These are phyloP conservation scores for Acacia acuminata DNA, from an alignment of 306 rosid species.

Conservation along the genomic window DNA sequence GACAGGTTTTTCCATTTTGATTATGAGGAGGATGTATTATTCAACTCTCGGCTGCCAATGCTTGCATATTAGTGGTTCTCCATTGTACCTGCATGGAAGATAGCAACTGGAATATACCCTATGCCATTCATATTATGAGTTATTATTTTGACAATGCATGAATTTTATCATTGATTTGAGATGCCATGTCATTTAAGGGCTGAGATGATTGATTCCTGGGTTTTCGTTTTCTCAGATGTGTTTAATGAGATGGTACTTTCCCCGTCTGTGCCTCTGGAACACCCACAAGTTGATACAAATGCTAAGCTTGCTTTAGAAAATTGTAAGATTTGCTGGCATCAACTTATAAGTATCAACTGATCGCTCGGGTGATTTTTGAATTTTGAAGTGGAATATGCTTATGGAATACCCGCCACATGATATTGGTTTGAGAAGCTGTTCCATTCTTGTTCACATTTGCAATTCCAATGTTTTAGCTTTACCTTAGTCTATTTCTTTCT, in stretches of 20 bases:
- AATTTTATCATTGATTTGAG: background rate
- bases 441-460: too few relatives aligned
- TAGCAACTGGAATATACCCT: background rate
- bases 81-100: slow-evolving; percentile 23
- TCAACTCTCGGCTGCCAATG: background rate
- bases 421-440: too few relatives aligned
- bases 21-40: slow-evolving; percentile 7
- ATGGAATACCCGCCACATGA: too few relatives aligned
- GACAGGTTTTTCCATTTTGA: background rate
- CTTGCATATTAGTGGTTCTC: slow-evolving; percentile 16
- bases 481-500: too few relatives aligned
- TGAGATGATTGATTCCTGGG: slow-evolving; percentile 1
- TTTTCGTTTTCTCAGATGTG: slow-evolving; percentile 7
- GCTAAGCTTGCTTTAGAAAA: too few relatives aligned
- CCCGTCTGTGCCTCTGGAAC: background rate
- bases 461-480: too few relatives aligned
- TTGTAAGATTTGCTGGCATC: too few relatives aligned
- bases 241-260: slow-evolving; percentile 21
- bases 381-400: too few relatives aligned
- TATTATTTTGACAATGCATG: background rate
- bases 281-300: background rate
- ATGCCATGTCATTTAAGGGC: background rate
- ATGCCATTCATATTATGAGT: background rate
- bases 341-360: too few relatives aligned
- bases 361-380: too few relatives aligned